Conservation (phyloP, 106 monocot species). For the Allium cepa region DNA sequence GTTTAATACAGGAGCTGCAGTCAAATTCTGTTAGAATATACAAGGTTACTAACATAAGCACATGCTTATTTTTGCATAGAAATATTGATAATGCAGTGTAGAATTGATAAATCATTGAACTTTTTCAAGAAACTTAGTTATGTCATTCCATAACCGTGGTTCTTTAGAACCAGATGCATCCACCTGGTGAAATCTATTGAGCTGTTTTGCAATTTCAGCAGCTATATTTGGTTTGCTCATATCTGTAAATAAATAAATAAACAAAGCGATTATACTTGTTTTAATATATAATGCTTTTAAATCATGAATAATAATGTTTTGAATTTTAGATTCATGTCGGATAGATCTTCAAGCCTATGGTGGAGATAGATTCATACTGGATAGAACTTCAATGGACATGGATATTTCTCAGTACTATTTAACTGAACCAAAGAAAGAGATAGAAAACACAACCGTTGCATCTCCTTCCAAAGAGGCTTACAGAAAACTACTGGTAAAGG, state of each 20-base stretch:
- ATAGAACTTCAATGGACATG: no score
- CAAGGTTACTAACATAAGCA: slow-evolving; percentile 4
- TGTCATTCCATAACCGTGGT: slow-evolving; percentile 88
- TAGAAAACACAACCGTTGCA: no score
- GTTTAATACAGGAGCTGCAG: slow-evolving; percentile 55
- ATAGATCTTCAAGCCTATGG: no score
- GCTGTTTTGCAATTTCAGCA: slow-evolving; percentile 70
- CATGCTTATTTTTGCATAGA: background rate
- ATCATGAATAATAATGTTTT: no score
- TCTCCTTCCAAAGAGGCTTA: no score
- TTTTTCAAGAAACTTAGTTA: slow-evolving; percentile 69
- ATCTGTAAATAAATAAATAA: slow-evolving; percentile 28
- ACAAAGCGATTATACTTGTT: no score
- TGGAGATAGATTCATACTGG: no score
- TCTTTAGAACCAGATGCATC: slow-evolving; percentile 68
- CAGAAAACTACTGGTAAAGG: no score
- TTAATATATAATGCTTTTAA: no score
- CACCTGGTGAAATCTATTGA: slow-evolving; percentile 70
- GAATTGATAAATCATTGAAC: slow-evolving; percentile 20
- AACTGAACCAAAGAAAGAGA: no score
- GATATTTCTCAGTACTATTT: no score
- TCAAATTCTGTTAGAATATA: slow-evolving; percentile 9
- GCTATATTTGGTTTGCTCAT: slow-evolving; percentile 71
- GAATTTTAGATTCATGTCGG: no score
- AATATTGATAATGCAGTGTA: background rate